Percentiles rank a stretch among this genome's conserved stretches.
These are phyloP conservation scores for Parascedosporium putredinis DNA, from an alignment of 2,329 filamentous ascomycete genomes.

Conservation along the genomic window DNA sequence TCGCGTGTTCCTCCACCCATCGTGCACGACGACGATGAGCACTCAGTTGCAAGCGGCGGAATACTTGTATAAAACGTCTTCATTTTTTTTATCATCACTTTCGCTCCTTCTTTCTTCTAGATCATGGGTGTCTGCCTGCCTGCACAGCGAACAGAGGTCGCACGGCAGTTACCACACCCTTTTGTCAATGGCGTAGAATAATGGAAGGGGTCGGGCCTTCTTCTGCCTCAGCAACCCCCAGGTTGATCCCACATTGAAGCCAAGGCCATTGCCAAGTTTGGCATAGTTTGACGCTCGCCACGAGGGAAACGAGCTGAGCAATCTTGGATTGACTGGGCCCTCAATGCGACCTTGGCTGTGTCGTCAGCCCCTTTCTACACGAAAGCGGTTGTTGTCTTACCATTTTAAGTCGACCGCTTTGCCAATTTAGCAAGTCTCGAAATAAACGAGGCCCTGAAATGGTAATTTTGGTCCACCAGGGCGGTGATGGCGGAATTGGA, in stretches of 20 bases:
- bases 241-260: background rate
- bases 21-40: too few species aligned
- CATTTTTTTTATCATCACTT: background rate
- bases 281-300: slow-evolving; percentile 1
- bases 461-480: too few species aligned
- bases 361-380: background rate
- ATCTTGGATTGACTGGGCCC: background rate
- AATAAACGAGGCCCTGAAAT: too few species aligned
- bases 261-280: background rate
- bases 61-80: too few species aligned
- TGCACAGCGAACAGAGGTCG: too few species aligned
- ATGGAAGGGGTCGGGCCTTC: too few species aligned
- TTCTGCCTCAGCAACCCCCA: too few species aligned
- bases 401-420: background rate
- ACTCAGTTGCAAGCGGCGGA: too few species aligned
- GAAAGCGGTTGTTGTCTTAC: background rate
- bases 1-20: too few species aligned
- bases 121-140: background rate
- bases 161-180: too few species aligned
- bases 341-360: background rate
- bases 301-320: slow-evolving; percentile 1
- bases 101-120: background rate
- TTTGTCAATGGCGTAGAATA: too few species aligned
- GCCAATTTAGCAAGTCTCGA: background rate
- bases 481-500: too few species aligned